Evolutionary conservation across 2,329 filamentous ascomycete genomes (phyloP).

Genomic region (Daldinia eschscholtzii): DNA sequence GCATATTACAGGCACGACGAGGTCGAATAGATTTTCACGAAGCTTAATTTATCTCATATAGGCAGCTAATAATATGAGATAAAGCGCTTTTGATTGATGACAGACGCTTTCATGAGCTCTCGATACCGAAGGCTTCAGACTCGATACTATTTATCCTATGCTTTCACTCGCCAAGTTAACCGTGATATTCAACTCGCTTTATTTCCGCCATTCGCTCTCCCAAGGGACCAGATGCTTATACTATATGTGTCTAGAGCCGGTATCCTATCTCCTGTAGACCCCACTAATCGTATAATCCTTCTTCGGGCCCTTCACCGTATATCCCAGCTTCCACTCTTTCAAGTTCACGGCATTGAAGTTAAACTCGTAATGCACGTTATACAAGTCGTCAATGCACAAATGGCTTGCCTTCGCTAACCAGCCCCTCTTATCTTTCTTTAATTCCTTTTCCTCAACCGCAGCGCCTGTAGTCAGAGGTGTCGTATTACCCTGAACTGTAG

Average conservation of each 20-base stretch:
- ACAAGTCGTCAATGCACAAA: conserved; percentile 78
- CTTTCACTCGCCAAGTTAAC: neutral
- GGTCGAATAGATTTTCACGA: neutral
- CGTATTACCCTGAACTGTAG: neutral
- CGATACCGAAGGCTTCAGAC: neutral
- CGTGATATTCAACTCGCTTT: neutral
- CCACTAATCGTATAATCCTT: conserved; percentile 78
- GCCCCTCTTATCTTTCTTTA: conserved; percentile 54
- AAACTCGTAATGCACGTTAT: conserved; percentile 78
- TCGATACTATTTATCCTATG: neutral
- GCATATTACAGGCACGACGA: too few relatives aligned
- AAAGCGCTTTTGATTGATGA: neutral
- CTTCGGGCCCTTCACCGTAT: conserved; percentile 76
- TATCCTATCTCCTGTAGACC: conserved; percentile 60
- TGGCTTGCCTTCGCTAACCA: conserved; percentile 77
- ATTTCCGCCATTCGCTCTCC: neutral
- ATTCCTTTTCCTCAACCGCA: conserved; percentile 19
- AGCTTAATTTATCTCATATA: too few relatives aligned
- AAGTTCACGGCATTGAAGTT: conserved; percentile 69
- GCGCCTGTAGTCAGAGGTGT: conserved; percentile 9
- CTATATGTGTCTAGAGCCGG: neutral
- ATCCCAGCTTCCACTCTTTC: conserved; percentile 69
- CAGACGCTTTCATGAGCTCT: neutral
- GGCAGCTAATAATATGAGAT: neutral
- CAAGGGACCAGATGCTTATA: neutral